A percentile compares a stretch with the other conserved stretches of the same genome.
Evolutionary conservation across 169 alveolate species (phyloP).

Genomic region (Cryptosporidium viatorum): DNA sequence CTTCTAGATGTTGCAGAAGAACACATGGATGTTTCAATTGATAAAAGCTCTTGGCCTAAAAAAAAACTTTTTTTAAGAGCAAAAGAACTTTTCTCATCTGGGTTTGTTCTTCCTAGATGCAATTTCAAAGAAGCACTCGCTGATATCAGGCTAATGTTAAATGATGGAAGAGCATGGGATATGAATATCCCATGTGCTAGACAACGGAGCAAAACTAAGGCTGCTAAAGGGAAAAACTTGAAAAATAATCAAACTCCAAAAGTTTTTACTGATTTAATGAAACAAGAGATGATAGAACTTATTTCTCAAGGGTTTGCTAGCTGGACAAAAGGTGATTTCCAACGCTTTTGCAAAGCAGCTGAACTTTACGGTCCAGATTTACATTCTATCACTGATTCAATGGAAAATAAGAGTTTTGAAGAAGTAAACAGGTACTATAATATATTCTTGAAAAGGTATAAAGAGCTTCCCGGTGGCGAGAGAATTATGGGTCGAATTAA

Average conservation of each 20-base stretch:
- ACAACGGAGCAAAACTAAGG: constrained; percentile 81
- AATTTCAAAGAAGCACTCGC: constrained; percentile 47
- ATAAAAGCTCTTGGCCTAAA: constrained; percentile 63
- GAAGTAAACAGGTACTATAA: constrained; percentile 51
- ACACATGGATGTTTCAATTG: constrained; percentile 67
- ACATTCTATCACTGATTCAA: constrained; percentile 13
- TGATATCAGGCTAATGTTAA: constrained; percentile 55
- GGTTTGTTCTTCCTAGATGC: constrained; percentile 64
- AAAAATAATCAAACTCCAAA: constrained; percentile 56
- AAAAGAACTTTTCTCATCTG: constrained; percentile 44
- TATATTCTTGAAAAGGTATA: constrained; percentile 51
- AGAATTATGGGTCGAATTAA: constrained; percentile 48
- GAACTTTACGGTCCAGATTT: constrained; percentile 84
- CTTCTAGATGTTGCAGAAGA: constrained; percentile 67
- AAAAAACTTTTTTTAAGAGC: constrained; percentile 47
- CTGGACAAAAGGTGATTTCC: constrained; percentile 88
- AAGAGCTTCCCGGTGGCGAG: constrained; percentile 47
- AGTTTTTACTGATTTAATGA: constrained; percentile 49
- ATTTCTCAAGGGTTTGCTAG: constrained; percentile 84
- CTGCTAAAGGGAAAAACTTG: constrained; percentile 44
- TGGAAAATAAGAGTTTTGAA: constrained; percentile 49
- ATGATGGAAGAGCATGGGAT: constrained; percentile 74
- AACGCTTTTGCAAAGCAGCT: constrained; percentile 81
- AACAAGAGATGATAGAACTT: constrained; percentile 73
- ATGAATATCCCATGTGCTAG: constrained; percentile 81